phyloP scores from a whole-genome alignment of 768 basidiomycete genomes.

The Rhodocollybia butyracea region DNA sequence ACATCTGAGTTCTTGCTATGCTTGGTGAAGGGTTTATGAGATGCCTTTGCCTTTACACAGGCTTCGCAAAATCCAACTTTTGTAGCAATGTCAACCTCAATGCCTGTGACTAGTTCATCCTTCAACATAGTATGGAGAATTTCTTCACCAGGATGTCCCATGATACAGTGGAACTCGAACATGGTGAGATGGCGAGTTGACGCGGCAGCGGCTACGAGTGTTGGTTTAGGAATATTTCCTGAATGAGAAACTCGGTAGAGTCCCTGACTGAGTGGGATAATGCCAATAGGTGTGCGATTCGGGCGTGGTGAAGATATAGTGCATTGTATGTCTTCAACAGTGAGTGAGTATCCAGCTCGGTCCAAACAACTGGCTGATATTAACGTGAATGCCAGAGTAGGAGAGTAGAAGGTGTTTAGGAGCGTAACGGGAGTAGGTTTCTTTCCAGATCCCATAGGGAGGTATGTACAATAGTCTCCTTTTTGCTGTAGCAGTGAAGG shows the following conservation, averaged over 20 bases:
- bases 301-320: slow-evolving; percentile 11
- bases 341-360: slow-evolving; percentile 11
- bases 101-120: slow-evolving; percentile 17
- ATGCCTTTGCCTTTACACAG: slow-evolving; percentile 23
- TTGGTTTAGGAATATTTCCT: neutral
- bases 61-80: slow-evolving; percentile 19
- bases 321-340: slow-evolving; percentile 12
- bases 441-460: slow-evolving; percentile 21
- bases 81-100: slow-evolving; percentile 14
- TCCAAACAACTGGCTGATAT: slow-evolving; percentile 22
- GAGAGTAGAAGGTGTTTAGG: slow-evolving; percentile 22
- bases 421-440: slow-evolving; percentile 18
- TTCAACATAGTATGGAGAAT: slow-evolving; percentile 15
- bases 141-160: slow-evolving; percentile 24
- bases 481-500: slow-evolving; percentile 22
- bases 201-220: neutral
- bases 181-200: neutral
- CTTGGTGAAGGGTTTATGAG: slow-evolving; percentile 18
- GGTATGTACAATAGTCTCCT: slow-evolving; percentile 22
- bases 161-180: slow-evolving; percentile 21
- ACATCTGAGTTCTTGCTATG: slow-evolving; percentile 15
- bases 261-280: slow-evolving; percentile 20
- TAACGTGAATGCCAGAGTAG: slow-evolving; percentile 25
- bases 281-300: slow-evolving; percentile 14
- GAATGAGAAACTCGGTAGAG: slow-evolving; percentile 21